These are phyloP conservation scores for Waitea zeae DNA, from an alignment of 1,284 basidiomycete species.

Conservation along the genomic window DNA sequence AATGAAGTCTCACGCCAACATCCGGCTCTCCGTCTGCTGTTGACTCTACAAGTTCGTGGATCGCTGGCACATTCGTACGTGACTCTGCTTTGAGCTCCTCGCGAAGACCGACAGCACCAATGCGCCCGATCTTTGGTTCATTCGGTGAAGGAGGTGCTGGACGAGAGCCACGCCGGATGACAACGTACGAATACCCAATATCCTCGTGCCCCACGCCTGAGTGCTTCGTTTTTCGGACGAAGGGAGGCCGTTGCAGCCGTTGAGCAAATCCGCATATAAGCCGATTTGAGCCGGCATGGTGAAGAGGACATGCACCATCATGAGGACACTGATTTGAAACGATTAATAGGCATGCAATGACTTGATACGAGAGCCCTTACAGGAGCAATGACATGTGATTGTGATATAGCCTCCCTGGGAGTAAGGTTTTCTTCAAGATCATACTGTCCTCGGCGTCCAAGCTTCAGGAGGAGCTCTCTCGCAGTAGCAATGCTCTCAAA, in stretches of 20 bases:
- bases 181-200: slow-evolving; percentile 80
- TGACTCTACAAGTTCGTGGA: no score
- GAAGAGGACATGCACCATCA: slow-evolving; percentile 71
- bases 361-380: slow-evolving; percentile 22
- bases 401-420: slow-evolving; percentile 20
- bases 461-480: slow-evolving; percentile 55
- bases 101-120: neutral
- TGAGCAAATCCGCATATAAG: slow-evolving; percentile 77
- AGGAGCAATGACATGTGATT: slow-evolving; percentile 72
- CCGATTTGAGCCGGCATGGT: slow-evolving; percentile 28
- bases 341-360: slow-evolving; percentile 6
- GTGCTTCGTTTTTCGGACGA: slow-evolving; percentile 80
- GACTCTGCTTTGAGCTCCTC: no score
- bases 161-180: slow-evolving; percentile 66
- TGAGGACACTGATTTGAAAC: slow-evolving; percentile 64
- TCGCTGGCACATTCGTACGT: no score
- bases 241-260: slow-evolving; percentile 70
- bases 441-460: slow-evolving; percentile 42
- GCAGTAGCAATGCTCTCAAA: slow-evolving; percentile 79
- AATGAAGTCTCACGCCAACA: no score
- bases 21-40: no score
- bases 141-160: slow-evolving; percentile 21
- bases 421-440: slow-evolving; percentile 25
- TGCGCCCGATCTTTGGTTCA: neutral
- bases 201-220: slow-evolving; percentile 73